phyloP scores from a whole-genome alignment of 352 stramenopile genomes.

The Thraustochytrium sp. region DNA sequence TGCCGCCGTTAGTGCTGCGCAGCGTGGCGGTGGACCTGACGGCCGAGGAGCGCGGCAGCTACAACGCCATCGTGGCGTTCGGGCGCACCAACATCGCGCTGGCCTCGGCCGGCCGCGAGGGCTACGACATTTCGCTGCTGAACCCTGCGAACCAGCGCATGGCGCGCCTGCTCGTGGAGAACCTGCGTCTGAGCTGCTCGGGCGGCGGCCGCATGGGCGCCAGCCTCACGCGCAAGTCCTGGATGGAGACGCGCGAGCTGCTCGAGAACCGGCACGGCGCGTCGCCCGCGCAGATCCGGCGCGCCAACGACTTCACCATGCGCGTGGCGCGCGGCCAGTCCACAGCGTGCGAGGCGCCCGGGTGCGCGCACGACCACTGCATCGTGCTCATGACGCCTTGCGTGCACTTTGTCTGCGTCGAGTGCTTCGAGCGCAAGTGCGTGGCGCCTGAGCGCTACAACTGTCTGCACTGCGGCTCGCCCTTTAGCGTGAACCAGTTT shows the following conservation, averaged over 20 bases:
- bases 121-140: constrained; percentile 61
- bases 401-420: constrained; percentile 49
- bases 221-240: constrained; percentile 47
- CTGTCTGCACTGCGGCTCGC: not conserved
- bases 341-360: not conserved
- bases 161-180: constrained; percentile 56
- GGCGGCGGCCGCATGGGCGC: constrained; percentile 57
- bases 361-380: constrained; percentile 1
- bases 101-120: constrained; percentile 60
- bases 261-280: constrained; percentile 50
- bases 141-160: constrained; percentile 57
- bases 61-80: constrained; percentile 62
- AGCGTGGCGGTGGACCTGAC: constrained; percentile 54
- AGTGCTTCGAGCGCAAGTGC: constrained; percentile 37
- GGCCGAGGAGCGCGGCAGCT: constrained; percentile 53
- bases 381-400: constrained; percentile 49
- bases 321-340: not conserved
- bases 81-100: constrained; percentile 59
- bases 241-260: constrained; percentile 58
- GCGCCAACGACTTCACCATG: constrained; percentile 15
- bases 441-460: not conserved
- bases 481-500: constrained; percentile 33
- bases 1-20: constrained; percentile 55
- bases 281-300: not conserved
- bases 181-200: constrained; percentile 58